Conservation (phyloP, 306 rosid genomes). For the Trichosanthes cucumerina region DNA sequence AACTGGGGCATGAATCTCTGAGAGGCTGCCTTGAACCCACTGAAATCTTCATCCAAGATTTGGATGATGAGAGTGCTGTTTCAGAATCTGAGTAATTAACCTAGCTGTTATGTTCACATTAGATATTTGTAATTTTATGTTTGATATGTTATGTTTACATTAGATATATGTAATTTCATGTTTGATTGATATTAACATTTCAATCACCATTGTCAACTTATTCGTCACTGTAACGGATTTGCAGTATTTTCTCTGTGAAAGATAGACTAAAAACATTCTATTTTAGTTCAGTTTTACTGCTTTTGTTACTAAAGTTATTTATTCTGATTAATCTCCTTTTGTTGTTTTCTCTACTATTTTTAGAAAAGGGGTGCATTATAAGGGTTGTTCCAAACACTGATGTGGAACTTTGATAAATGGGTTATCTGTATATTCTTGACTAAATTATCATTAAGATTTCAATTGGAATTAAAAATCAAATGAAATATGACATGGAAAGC, state of each 20-base stretch:
- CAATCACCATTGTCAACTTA: not conserved
- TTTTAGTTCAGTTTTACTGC: not conserved
- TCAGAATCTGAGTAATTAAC: constrained; percentile 8
- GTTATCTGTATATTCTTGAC: not conserved
- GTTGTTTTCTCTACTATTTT: not conserved
- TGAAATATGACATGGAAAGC: not conserved
- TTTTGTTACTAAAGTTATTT: not conserved
- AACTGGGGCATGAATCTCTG: constrained; percentile 73
- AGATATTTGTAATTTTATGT: not conserved
- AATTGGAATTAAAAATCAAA: not conserved
- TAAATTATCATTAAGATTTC: not conserved
- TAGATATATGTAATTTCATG: not conserved
- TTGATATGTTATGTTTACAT: not conserved
- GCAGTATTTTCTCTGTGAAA: not conserved
- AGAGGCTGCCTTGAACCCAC: constrained; percentile 73
- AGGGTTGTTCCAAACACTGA: not conserved
- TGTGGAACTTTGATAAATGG: not conserved
- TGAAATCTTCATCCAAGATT: constrained; percentile 43
- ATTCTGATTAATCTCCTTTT: not conserved
- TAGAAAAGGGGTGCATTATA: not conserved
- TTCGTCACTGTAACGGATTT: not conserved
- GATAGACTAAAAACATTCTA: not conserved
- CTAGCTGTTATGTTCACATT: not conserved
- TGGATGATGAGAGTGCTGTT: constrained; percentile 21
- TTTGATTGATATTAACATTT: not conserved